phyloP scores from a whole-genome alignment of 192 early-diverging fungal genomes.

The Hyaloraphidium curvatum region DNA sequence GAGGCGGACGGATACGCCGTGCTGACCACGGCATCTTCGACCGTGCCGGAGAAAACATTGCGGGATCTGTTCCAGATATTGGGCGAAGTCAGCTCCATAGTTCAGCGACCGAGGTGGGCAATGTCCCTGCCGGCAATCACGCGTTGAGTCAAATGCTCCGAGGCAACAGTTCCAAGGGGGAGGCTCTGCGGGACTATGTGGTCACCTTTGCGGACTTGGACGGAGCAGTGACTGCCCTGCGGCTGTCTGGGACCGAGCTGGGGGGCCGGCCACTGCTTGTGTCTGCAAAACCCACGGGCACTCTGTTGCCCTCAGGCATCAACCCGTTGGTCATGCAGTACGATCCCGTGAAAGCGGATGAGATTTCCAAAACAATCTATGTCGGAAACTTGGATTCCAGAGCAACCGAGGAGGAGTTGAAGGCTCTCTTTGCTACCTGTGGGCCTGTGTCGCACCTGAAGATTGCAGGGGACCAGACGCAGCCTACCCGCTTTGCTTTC shows the following conservation, averaged over 20 bases:
- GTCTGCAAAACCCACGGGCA: constrained; percentile 17
- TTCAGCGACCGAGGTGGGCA: no score
- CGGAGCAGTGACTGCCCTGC: constrained; percentile 38
- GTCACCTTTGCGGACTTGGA: no score
- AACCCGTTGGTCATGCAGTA: constrained; percentile 29
- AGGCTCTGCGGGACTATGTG: no score
- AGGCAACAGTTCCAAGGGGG: no score
- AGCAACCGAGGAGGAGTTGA: constrained; percentile 38
- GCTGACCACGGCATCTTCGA: no score
- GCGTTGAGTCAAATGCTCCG: no score
- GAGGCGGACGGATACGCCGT: no score
- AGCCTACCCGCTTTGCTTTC: constrained; percentile 53
- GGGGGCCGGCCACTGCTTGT: constrained; percentile 38
- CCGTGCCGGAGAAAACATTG: no score
- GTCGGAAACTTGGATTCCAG: constrained; percentile 43
- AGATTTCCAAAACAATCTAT: constrained; percentile 57
- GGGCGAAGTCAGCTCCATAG: no score
- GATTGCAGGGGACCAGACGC: constrained; percentile 50
- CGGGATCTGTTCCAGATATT: no score
- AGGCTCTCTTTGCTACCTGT: constrained; percentile 33
- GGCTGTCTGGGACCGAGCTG: constrained; percentile 43
- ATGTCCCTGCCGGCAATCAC: no score
- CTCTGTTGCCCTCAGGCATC: constrained; percentile 17
- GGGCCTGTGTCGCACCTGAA: constrained; percentile 51
- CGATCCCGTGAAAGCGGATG: constrained; percentile 48